Evolutionary conservation across 2,329 filamentous ascomycete genomes (phyloP).

Genomic region (Beauveria brongniartii): DNA sequence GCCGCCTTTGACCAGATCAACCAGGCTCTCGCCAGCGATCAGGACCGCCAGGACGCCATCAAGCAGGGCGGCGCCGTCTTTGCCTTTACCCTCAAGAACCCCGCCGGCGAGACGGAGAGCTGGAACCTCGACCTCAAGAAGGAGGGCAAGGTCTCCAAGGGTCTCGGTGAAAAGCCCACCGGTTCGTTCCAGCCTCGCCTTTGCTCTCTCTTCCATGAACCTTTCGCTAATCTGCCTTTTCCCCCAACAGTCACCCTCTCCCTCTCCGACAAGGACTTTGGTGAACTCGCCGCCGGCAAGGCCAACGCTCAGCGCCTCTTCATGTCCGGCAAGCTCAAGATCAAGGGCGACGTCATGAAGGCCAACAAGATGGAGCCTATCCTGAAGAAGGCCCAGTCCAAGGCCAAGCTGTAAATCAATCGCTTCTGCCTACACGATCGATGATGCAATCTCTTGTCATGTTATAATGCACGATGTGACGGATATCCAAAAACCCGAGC

Average conservation of each 20-base stretch:
- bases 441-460: neutral
- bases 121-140: slow-evolving; percentile 97
- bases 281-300: slow-evolving; percentile 72
- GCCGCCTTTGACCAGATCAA: slow-evolving; percentile 86
- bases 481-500: neutral
- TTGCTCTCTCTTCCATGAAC: neutral
- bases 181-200: slow-evolving; percentile 64
- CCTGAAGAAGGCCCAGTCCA: slow-evolving; percentile 75
- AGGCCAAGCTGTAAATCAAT: slow-evolving; percentile 66
- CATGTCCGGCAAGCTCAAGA: slow-evolving; percentile 98
- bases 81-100: slow-evolving; percentile 88
- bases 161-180: slow-evolving; percentile 70
- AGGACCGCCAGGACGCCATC: slow-evolving; percentile 77
- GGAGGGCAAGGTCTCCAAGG: slow-evolving; percentile 72
- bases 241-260: slow-evolving; percentile 63
- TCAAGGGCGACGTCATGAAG: slow-evolving; percentile 98
- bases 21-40: slow-evolving; percentile 58
- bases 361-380: slow-evolving; percentile 93
- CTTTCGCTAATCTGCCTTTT: neutral
- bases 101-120: slow-evolving; percentile 65
- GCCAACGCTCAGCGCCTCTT: slow-evolving; percentile 92
- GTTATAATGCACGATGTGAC: slow-evolving; percentile 1
- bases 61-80: slow-evolving; percentile 84
- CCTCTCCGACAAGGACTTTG: slow-evolving; percentile 82
- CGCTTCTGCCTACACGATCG: neutral